These are phyloP conservation scores for Cryptococcus sp. DNA, from an alignment of 1,284 basidiomycete species.

Conservation along the genomic window DNA sequence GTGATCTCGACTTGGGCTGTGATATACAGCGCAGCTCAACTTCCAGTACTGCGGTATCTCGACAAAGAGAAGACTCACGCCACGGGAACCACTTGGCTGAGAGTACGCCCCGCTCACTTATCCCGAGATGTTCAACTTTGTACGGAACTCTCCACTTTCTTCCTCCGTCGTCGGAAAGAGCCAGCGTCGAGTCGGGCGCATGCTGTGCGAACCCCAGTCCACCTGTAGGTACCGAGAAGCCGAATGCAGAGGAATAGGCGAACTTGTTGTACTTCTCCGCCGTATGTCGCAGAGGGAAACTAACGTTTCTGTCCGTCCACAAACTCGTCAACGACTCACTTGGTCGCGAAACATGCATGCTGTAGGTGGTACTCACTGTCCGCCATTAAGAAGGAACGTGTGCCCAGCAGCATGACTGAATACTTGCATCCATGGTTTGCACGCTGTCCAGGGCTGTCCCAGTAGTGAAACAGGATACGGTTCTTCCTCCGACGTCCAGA, in stretches of 20 bases:
- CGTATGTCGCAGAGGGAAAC: constrained; percentile 16
- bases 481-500: constrained; percentile 65
- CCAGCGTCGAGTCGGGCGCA: constrained; percentile 67
- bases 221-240: constrained; percentile 71
- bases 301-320: constrained; percentile 5
- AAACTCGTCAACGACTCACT: not conserved
- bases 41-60: not conserved
- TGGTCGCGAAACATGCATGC: constrained; percentile 58
- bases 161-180: constrained; percentile 60
- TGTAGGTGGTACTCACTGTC: constrained; percentile 16
- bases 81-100: constrained; percentile 32
- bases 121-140: constrained; percentile 16
- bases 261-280: constrained; percentile 70
- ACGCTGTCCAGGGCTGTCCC: constrained; percentile 8
- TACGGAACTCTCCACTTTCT: constrained; percentile 69
- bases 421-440: constrained; percentile 32
- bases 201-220: constrained; percentile 66
- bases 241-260: constrained; percentile 71
- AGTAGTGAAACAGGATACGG: constrained; percentile 23
- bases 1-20: constrained; percentile 28
- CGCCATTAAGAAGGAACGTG: constrained; percentile 22
- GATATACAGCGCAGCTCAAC: not conserved
- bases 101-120: constrained; percentile 28
- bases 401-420: constrained; percentile 32
- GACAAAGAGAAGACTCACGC: constrained; percentile 17